Evolutionary conservation across 2,329 filamentous ascomycete species (phyloP).

Genomic region (Conoideocrella luteorostrata): DNA sequence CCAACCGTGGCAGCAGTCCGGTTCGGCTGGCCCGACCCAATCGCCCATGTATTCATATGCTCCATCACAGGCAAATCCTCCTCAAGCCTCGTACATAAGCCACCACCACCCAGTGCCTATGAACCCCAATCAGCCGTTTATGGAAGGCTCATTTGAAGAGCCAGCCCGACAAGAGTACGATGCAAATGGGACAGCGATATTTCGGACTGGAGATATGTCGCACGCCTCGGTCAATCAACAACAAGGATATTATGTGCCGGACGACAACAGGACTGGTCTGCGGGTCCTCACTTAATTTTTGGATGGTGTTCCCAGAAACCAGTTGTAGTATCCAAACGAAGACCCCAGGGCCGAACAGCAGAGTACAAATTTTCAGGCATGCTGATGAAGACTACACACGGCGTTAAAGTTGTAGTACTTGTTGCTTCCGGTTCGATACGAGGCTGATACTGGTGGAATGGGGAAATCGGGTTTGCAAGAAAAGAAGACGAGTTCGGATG

Average conservation of each 20-base stretch:
- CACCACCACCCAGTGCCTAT: conserved; percentile 24
- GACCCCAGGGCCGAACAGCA: too few species aligned
- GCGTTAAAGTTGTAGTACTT: too few species aligned
- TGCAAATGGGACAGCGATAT: conserved; percentile 23
- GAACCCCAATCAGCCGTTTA: conserved; percentile 26
- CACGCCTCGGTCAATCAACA: conserved; percentile 22
- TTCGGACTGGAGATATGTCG: conserved; percentile 24
- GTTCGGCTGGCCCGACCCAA: conserved; percentile 33
- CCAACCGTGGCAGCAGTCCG: conserved; percentile 35
- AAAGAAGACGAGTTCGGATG: too few species aligned
- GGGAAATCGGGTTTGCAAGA: too few species aligned
- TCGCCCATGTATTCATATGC: conserved; percentile 41
- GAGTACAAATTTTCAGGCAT: too few species aligned
- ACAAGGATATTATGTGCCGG: conserved; percentile 27
- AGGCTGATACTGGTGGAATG: too few species aligned
- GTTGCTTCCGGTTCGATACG: too few species aligned
- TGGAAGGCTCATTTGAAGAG: conserved; percentile 28
- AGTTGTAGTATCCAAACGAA: conserved; percentile 17
- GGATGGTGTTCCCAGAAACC: conserved; percentile 21
- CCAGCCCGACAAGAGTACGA: conserved; percentile 27
- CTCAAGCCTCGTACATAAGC: conserved; percentile 24
- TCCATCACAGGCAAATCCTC: conserved; percentile 28
- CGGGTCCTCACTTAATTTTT: conserved; percentile 22
- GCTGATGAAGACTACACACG: too few species aligned
- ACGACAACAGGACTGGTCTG: conserved; percentile 25